Conservation (phyloP, 495 filamentous ascomycete species). For the Aspergillus cavernicola region DNA sequence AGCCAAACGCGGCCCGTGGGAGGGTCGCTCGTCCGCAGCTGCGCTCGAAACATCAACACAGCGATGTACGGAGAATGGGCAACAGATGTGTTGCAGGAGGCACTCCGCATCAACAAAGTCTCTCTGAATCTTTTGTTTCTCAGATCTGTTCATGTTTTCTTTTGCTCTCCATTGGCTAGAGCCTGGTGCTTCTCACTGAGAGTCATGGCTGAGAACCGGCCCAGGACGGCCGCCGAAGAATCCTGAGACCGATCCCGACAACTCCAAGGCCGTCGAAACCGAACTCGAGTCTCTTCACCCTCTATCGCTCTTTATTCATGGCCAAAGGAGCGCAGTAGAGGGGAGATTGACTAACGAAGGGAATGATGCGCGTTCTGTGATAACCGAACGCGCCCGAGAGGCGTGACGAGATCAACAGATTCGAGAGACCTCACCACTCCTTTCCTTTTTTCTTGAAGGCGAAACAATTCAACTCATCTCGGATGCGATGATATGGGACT, state of each 20-base stretch:
- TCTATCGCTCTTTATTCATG: neutral
- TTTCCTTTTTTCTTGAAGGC: neutral
- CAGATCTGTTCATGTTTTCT: neutral
- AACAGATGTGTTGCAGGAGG: neutral
- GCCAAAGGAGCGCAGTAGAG: neutral
- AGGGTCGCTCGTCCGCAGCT: conserved; percentile 22
- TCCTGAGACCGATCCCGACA: neutral
- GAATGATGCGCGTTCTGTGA: neutral
- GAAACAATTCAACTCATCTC: neutral
- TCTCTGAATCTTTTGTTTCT: neutral
- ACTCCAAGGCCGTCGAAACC: neutral
- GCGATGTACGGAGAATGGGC: neutral
- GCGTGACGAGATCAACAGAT: neutral
- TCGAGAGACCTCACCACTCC: neutral
- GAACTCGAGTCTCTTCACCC: neutral
- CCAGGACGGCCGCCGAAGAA: neutral
- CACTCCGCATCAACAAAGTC: neutral
- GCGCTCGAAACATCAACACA: conserved; percentile 22
- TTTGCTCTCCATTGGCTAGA: neutral
- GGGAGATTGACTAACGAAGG: neutral
- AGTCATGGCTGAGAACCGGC: neutral
- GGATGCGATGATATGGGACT: neutral
- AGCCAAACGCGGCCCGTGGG: conserved; percentile 16
- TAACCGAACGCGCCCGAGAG: neutral
- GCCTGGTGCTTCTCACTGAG: neutral